These are phyloP conservation scores for Akanthomyces muscarius DNA, from an alignment of 2,329 filamentous ascomycete species.

Conservation along the genomic window DNA sequence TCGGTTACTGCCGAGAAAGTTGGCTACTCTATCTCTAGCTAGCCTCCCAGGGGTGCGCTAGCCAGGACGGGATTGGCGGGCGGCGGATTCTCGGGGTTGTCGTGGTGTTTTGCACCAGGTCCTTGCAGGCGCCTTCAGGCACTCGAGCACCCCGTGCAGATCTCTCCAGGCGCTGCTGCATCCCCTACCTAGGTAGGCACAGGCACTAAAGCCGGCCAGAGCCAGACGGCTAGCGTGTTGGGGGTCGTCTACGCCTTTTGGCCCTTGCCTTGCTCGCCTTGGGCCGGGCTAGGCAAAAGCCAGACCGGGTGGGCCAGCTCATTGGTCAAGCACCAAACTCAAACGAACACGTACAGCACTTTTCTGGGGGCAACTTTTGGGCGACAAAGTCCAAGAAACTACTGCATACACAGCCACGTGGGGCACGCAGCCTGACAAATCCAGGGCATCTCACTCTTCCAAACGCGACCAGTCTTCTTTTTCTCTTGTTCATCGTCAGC, in stretches of 20 bases:
- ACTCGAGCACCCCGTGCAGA: not conserved
- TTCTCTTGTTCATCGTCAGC: conserved; percentile 12
- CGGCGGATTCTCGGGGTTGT: not conserved
- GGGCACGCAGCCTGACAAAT: conserved; percentile 18
- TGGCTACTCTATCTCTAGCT: not conserved
- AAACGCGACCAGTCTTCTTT: conserved; percentile 7
- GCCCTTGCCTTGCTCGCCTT: too few species aligned
- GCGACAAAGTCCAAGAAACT: not conserved
- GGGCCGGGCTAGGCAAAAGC: not conserved
- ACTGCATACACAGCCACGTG: conserved; percentile 18
- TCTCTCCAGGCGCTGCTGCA: not conserved
- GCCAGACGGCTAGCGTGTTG: not conserved
- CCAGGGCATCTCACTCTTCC: conserved; percentile 7
- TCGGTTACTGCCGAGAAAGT: conserved; percentile 11
- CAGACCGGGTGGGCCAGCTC: not conserved
- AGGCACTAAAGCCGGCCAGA: not conserved
- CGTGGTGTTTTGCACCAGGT: not conserved
- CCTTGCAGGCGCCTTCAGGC: not conserved
- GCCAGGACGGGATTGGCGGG: conserved; percentile 2
- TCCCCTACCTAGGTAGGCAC: not conserved
- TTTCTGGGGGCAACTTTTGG: conserved; percentile 11
- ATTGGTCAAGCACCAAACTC: conserved; percentile 9
- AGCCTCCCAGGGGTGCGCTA: not conserved
- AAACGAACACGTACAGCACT: conserved; percentile 29
- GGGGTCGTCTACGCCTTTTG: not conserved